Percentiles rank a stretch among this genome's conserved stretches.
Evolutionary conservation across 2,329 filamentous ascomycete genomes (phyloP).

Genomic region (Ceratocystiopsis sp.): DNA sequence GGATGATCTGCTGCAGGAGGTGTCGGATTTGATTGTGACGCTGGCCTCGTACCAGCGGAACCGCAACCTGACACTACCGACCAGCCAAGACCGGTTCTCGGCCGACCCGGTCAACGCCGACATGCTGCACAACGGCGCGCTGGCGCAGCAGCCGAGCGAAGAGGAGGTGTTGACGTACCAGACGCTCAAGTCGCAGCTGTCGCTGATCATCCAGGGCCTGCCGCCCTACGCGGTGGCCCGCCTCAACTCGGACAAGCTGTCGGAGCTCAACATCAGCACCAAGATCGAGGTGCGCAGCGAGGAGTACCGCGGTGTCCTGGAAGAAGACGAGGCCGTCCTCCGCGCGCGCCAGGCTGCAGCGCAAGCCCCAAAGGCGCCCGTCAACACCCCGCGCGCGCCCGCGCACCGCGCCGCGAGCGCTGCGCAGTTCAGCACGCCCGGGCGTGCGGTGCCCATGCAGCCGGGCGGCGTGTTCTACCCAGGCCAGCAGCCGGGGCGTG

Average conservation of each 20-base stretch:
- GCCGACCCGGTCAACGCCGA: constrained; percentile 49
- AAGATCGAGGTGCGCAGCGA: constrained; percentile 57
- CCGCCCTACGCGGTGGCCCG: constrained; percentile 79
- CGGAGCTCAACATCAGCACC: constrained; percentile 65
- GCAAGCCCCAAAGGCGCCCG: constrained; percentile 7
- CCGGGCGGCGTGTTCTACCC: constrained; percentile 20
- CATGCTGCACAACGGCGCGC: constrained; percentile 48
- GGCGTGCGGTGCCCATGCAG: constrained; percentile 24
- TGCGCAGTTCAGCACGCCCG: constrained; percentile 30
- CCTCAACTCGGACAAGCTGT: constrained; percentile 70
- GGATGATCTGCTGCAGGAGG: constrained; percentile 54
- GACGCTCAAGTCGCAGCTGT: constrained; percentile 56
- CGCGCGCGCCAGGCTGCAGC: constrained; percentile 16
- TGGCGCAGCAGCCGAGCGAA: constrained; percentile 45
- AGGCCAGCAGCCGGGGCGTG: constrained; percentile 20
- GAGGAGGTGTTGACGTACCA: constrained; percentile 48
- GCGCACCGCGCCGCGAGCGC: constrained; percentile 17
- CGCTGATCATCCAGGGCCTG: constrained; percentile 54
- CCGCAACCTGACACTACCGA: constrained; percentile 52
- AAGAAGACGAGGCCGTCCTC: constrained; percentile 56
- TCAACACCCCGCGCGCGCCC: constrained; percentile 13
- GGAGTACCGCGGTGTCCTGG: constrained; percentile 63
- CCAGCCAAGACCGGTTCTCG: constrained; percentile 41
- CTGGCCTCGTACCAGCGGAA: constrained; percentile 65
- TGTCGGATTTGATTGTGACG: constrained; percentile 61